Evolutionary conservation across 306 rosid genomes (phyloP), one percentile per base, ranked within the genome.

Genomic region (Cucumis cinereus): DNA sequence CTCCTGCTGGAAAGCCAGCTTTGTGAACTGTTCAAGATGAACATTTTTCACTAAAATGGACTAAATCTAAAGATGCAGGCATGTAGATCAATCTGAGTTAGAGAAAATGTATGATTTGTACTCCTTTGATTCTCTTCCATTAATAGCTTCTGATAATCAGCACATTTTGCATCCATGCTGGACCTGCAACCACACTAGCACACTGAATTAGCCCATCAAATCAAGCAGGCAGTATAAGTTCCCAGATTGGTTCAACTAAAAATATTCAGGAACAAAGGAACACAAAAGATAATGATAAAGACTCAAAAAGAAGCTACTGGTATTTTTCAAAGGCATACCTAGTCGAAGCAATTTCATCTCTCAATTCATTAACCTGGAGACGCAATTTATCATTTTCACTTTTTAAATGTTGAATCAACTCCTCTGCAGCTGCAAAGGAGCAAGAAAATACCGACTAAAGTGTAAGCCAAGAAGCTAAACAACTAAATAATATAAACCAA

Each of bases 341-440:
- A 60, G 86, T 58, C 0, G 87, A 87, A 82, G 85, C 81, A 63
- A 89, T 56, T 84, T 94, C 96, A 82, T 57, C 85, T 60, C 85
- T 88, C 89, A 94, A 81, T 2, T 88, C 93, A 83, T 82, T 75
- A 71, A 90, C 83, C 79, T 85, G 87, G 30, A 53, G 84, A 43
- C 10, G 83, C 82, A 94, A 77, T 80, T 79, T 66, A 57, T 89
- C 91, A 56, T 88, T 92, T 81, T 94, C 90, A 12, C 26, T 82
- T 78, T 61, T 84, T 69, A 90, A 83, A 82, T 94, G 90, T 63
- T 92, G 87, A 36, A 90, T 88, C 77, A 85, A 78, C 78, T 89
- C 91, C 80, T 94, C 97, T 4, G 93, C 88, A 74, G 87, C 99
- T 94, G 93, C 38, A 82, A 84, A 61, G 75, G 26, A 72, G 41